Evolutionary conservation across 441 rosid genomes (phyloP), one percentile per base, ranked within the genome.

Genomic region (Croton setiger): DNA sequence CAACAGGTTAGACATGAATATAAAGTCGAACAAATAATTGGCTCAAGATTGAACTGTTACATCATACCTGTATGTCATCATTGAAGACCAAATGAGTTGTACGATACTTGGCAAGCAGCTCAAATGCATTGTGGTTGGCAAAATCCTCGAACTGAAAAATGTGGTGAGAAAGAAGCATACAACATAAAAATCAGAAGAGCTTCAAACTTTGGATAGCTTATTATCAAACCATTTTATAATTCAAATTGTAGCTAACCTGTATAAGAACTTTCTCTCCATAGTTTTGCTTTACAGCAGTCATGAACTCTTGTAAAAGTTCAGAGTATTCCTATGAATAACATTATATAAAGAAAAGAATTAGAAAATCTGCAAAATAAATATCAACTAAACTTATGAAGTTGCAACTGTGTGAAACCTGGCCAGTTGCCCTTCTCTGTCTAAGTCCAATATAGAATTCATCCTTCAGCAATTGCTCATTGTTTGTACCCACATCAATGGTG

Each of bases 401-500:
- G 21, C 20, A 55, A 39, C 47, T 65, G 56, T 65, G 43, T 23
- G 21, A 55, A 74, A 92, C 98, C 93, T 90, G 82, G 43, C 97
- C 98, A 20, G 92, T 88, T 75, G 97, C 97, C 65, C 98, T 90
- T 76, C 66, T 76, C 64, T 88, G 96, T 76, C 69, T 82, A 54
- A 93, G 93, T 21, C 98, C 98, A 57, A 88, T 90, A 72, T 92
- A 92, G 78, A 93, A 88, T 77, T 93, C 96, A 73, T 93, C 92
- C 45, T 88, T 81, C 74, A 93, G 79, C 82, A 93, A 78, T 75
- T 83, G 70, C 81, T 86, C 83, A 39, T 93, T 93, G 85, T 90
- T 93, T 62, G 98, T 93, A 23, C 98, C 98, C 64, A 93, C 96
- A 85, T 93, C 98, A 55, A 93, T 87, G 57, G 96, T 93, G 59